phyloP scores from a whole-genome alignment of 2,329 filamentous ascomycete genomes.

The Tolypocladium cylindrosporum region DNA sequence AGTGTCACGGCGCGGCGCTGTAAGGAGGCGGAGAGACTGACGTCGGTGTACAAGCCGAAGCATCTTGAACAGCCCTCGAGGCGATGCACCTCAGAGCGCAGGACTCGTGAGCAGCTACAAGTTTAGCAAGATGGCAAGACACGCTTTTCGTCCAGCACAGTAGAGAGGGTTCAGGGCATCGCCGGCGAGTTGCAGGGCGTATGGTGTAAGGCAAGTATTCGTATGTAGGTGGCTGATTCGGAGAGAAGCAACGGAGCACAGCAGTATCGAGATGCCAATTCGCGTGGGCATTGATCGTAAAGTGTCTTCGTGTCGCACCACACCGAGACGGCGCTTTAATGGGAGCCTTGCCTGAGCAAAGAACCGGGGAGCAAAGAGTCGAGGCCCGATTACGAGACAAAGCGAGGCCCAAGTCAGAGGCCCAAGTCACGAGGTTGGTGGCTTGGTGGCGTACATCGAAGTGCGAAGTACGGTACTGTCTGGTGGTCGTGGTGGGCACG shows the following conservation, averaged over 20 bases:
- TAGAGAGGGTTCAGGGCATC: background rate
- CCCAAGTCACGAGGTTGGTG: background rate
- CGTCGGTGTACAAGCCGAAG: constrained; percentile 11
- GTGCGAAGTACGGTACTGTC: background rate
- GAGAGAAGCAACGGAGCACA: background rate
- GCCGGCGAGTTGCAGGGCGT: background rate
- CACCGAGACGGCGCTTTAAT: background rate
- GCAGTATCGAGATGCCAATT: background rate
- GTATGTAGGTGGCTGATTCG: background rate
- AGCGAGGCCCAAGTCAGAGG: too few species aligned
- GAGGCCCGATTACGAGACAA: background rate
- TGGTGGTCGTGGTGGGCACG: background rate
- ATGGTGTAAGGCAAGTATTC: background rate
- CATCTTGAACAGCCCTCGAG: constrained; percentile 5
- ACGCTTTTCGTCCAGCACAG: background rate
- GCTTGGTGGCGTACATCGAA: background rate
- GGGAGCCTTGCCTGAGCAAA: background rate
- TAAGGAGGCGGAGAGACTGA: constrained; percentile 4
- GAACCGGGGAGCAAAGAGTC: background rate
- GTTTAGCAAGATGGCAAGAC: background rate
- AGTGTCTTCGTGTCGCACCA: background rate
- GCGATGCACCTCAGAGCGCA: background rate
- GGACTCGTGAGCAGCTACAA: background rate
- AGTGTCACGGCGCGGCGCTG: too few species aligned
- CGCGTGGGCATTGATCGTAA: background rate